Conservation (phyloP, 176 grass and related monocot genomes). For the Cenchrus purpureus region DNA sequence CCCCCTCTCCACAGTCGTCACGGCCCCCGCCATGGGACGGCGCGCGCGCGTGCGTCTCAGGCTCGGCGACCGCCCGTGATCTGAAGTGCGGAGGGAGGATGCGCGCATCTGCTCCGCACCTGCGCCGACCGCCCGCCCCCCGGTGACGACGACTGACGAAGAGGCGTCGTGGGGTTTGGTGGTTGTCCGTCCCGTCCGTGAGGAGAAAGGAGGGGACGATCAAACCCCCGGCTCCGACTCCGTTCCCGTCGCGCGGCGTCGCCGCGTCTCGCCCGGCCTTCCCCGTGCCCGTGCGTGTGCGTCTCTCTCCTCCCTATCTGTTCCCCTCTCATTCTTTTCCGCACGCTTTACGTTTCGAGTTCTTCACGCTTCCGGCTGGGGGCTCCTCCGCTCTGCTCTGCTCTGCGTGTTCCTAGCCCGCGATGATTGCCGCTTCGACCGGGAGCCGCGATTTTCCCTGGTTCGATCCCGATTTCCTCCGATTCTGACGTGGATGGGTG, state of each 20-base stretch:
- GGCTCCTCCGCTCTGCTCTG: not conserved
- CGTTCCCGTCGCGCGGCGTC: not conserved
- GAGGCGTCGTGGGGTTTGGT: not conserved
- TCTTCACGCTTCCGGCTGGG: too few relatives aligned
- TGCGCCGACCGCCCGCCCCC: not conserved
- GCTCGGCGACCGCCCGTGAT: not conserved
- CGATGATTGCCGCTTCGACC: not conserved
- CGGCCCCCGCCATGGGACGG: not conserved
- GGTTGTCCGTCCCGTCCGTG: not conserved
- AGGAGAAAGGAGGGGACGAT: not conserved
- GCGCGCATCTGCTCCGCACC: not conserved
- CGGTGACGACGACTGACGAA: not conserved
- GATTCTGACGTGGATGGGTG: conserved; percentile 4
- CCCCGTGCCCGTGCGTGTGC: conserved; percentile 30
- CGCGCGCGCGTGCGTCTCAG: not conserved
- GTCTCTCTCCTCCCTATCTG: not conserved
- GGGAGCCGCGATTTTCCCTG: not conserved
- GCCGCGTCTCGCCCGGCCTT: not conserved
- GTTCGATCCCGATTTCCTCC: not conserved
- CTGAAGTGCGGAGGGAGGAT: not conserved
- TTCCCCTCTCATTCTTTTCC: not conserved
- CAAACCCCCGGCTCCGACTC: not conserved
- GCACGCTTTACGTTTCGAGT: not conserved
- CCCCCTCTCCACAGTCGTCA: too few relatives aligned
- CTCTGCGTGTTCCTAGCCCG: not conserved